These are phyloP conservation scores for Gossypium stocksii DNA, from an alignment of 345 rosid species.

Conservation along the genomic window DNA sequence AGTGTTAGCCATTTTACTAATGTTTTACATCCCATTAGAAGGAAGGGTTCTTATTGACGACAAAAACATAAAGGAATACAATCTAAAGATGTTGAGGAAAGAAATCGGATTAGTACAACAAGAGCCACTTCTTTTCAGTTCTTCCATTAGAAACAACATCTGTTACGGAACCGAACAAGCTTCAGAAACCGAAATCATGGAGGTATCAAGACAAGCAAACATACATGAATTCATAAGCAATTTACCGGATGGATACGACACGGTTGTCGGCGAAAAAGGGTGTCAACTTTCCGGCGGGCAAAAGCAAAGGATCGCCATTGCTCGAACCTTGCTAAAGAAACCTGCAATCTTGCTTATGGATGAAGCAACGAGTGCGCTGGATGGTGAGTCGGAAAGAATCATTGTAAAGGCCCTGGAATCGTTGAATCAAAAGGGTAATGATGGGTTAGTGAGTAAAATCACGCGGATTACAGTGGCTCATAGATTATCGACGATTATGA, in stretches of 20 bases:
- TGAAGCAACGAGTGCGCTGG: slow-evolving; percentile 89
- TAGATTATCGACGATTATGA: slow-evolving; percentile 65
- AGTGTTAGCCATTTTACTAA: slow-evolving; percentile 46
- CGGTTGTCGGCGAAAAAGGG: slow-evolving; percentile 60
- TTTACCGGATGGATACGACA: slow-evolving; percentile 48
- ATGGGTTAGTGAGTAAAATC: slow-evolving; percentile 26
- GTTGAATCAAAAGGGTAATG: slow-evolving; percentile 24
- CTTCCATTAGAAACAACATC: slow-evolving; percentile 46
- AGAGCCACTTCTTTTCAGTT: slow-evolving; percentile 51
- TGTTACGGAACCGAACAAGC: slow-evolving; percentile 41
- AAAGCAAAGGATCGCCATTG: slow-evolving; percentile 61
- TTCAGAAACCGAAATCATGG: slow-evolving; percentile 44
- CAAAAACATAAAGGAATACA: slow-evolving; percentile 33
- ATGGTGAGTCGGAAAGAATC: slow-evolving; percentile 67
- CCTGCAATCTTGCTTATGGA: slow-evolving; percentile 62
- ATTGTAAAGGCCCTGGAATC: slow-evolving; percentile 51
- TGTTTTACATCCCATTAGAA: slow-evolving; percentile 40
- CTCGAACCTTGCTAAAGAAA: slow-evolving; percentile 50
- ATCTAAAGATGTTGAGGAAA: slow-evolving; percentile 38
- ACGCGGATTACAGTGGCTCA: slow-evolving; percentile 77
- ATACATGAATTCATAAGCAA: slow-evolving; percentile 48
- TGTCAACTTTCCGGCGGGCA: slow-evolving; percentile 65
- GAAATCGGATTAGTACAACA: slow-evolving; percentile 57
- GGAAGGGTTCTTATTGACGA: slow-evolving; percentile 44
- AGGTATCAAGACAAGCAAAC: slow-evolving; percentile 45